Evolutionary conservation across 1,284 basidiomycete species (phyloP), one percentile per base, ranked within the genome.

Genomic region (Schizophyllum amplum): DNA sequence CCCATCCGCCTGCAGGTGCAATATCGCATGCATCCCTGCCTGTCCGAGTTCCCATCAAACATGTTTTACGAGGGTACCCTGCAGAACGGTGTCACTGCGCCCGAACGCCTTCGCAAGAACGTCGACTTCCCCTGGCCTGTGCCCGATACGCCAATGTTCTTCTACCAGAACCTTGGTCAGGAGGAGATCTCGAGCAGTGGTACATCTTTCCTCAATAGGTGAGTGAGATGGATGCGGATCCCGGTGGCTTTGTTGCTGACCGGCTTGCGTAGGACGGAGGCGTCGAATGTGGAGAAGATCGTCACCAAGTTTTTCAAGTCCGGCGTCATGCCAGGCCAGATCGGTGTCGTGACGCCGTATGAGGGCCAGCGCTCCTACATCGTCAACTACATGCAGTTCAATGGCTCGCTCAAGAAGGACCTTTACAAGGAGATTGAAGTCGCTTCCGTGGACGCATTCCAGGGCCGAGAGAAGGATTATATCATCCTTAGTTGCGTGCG

Each of bases 31-130:
- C 97, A 99, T 70, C 97, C 97, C 15, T 98, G 96, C 71, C 79
- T 99, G 52, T 98, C 97, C 52, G 95, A 99, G 72, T 99, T 99
- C 76, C 96, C 97, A 1, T 97, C 94, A 60, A 99, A 99, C 74
- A 98, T 99, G 96, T 99, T 99, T 76, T 99, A 99, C 74, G 97
- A 99, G 71, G 97, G 97, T 21, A 97, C 95, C 0, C 75, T 99
- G 51, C 97, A 99, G 75, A 99, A 99, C 70, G 97, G 97, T 72
- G 97, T 99, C 59, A 99, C 97, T 9, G 97, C 97, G 11, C 96
- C 97, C 1, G 97, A 99, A 71, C 84, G 97, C 51, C 75, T 99
- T 63, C 83, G 95, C 72, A 97, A 95, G 78, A 94, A 98, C 65
- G 93, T 99, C 54, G 96, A 99, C 71, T 99, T 99, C 74, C 97